A percentile compares a stretch with the other conserved stretches of the same genome.
phyloP scores from a whole-genome alignment of 2,329 filamentous ascomycete genomes.

The Leptodontidium sp. region DNA sequence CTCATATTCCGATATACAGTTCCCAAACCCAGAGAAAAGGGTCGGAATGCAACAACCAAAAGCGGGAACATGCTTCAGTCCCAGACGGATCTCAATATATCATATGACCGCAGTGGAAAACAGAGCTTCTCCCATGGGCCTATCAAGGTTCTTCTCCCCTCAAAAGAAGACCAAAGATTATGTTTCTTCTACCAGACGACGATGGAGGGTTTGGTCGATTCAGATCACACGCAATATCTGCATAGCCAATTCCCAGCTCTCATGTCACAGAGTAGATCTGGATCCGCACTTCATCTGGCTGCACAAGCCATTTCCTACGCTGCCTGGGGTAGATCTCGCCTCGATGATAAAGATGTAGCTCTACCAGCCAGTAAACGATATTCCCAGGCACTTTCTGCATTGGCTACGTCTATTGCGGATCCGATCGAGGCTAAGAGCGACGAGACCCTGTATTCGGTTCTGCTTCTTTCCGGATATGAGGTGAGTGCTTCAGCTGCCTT shows the following conservation, averaged over 20 bases:
- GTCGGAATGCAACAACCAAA: background rate
- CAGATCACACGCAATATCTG: constrained; percentile 31
- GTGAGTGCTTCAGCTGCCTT: constrained; percentile 20
- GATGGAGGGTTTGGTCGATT: constrained; percentile 18
- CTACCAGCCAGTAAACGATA: constrained; percentile 26
- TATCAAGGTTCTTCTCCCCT: constrained; percentile 13
- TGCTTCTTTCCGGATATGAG: constrained; percentile 35
- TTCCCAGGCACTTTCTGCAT: constrained; percentile 23
- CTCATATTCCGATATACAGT: constrained; percentile 28
- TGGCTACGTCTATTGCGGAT: constrained; percentile 28
- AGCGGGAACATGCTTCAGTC: background rate
- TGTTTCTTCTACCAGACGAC: constrained; percentile 30
- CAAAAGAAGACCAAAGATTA: constrained; percentile 20
- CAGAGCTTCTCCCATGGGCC: background rate
- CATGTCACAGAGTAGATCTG: constrained; percentile 14
- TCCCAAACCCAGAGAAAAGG: constrained; percentile 4
- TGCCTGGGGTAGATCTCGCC: constrained; percentile 24
- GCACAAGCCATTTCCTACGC: constrained; percentile 31
- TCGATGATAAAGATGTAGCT: background rate
- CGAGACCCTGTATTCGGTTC: constrained; percentile 33
- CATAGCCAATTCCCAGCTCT: constrained; percentile 31
- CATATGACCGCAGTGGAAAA: constrained; percentile 4
- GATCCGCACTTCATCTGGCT: constrained; percentile 27
- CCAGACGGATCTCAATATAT: background rate
- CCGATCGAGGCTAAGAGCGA: constrained; percentile 30